These are phyloP conservation scores for Beauveria rudraprayagi DNA, from an alignment of 2,329 filamentous ascomycete genomes.

Conservation along the genomic window DNA sequence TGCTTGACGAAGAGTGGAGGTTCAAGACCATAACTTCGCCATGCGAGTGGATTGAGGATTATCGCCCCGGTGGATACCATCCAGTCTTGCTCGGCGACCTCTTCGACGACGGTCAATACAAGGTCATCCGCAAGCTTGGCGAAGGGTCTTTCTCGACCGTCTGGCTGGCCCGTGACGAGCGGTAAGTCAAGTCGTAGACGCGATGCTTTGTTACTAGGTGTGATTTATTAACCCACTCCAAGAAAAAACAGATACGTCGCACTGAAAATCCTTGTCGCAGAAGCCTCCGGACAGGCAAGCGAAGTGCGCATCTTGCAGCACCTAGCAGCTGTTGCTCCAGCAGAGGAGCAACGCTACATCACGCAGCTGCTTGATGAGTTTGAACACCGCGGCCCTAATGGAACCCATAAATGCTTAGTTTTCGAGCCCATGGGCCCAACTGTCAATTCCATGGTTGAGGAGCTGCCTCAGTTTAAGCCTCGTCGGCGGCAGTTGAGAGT, in stretches of 20 bases:
- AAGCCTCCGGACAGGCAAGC: slow-evolving; percentile 10
- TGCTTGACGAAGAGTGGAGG: slow-evolving; percentile 15
- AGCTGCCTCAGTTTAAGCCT: slow-evolving; percentile 25
- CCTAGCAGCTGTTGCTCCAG: slow-evolving; percentile 15
- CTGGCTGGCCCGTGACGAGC: slow-evolving; percentile 32
- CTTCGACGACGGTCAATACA: slow-evolving; percentile 33
- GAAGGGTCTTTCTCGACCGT: slow-evolving; percentile 37
- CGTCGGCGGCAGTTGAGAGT: slow-evolving; percentile 17
- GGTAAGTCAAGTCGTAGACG: slow-evolving; percentile 14
- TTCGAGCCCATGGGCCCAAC: slow-evolving; percentile 28
- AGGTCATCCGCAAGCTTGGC: slow-evolving; percentile 36
- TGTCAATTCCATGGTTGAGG: slow-evolving; percentile 30
- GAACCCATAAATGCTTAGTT: slow-evolving; percentile 24
- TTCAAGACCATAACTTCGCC: slow-evolving; percentile 20
- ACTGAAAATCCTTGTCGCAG: slow-evolving; percentile 17
- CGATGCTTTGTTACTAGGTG: background rate
- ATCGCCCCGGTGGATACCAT: slow-evolving; percentile 34
- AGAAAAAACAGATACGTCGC: slow-evolving; percentile 22
- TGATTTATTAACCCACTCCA: background rate
- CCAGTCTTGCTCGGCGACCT: slow-evolving; percentile 33
- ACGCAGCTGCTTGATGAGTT: slow-evolving; percentile 23
- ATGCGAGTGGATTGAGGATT: slow-evolving; percentile 25
- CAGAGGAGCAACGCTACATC: slow-evolving; percentile 20
- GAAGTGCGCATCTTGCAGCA: slow-evolving; percentile 18
- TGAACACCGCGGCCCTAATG: slow-evolving; percentile 24